Evolutionary conservation across 2,329 filamentous ascomycete genomes (phyloP), one percentile per base, ranked within the genome.

Genomic region (Colletotrichum salicis): DNA sequence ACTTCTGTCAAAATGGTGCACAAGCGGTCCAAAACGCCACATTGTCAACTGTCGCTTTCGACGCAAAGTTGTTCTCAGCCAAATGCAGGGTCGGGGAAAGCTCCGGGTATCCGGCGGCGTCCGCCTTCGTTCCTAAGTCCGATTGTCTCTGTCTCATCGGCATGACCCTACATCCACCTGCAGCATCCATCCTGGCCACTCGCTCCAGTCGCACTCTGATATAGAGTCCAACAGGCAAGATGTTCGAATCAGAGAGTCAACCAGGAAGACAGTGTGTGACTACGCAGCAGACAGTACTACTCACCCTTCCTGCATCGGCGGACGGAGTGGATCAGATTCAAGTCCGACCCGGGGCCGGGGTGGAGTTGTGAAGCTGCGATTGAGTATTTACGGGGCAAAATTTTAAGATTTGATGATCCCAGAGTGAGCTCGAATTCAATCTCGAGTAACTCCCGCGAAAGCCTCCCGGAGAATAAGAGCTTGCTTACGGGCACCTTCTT

Each of bases 291-390:
- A 5, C 45, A 13, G 35, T 54, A 69, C 64, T 69, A 69, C 69
- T 69, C 69, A 71, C 69, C 59, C 58, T 69, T 69, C 65, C 69
- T 71, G 69, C 65, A 71, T 71, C 69, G 69, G 69, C 69, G 65
- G 45, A 54, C 45, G 35, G 24, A 45, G 59, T 71, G 69, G 69
- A 69, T 27, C 31, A 29, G 10, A 48, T 54, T 54, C 59, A 71
- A 69, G 59, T 56, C 65, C 65, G 69, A 52, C 45, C 54, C 69
- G 64, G 65, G 35, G 27, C 69, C 69, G 69, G 31, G 15, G 69
- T 64, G 69, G 69, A 64, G 68, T 29, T 33, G 41, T 27, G 45
- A 27, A 24, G 33, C n/a, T 35, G 31, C n/a, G 27, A 35, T 24
- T 57, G 63, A 12, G 45, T 41, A 37, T 55, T 56, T 33, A 55